phyloP scores from a whole-genome alignment of 768 basidiomycete species.

The Mycena albidolilacea region DNA sequence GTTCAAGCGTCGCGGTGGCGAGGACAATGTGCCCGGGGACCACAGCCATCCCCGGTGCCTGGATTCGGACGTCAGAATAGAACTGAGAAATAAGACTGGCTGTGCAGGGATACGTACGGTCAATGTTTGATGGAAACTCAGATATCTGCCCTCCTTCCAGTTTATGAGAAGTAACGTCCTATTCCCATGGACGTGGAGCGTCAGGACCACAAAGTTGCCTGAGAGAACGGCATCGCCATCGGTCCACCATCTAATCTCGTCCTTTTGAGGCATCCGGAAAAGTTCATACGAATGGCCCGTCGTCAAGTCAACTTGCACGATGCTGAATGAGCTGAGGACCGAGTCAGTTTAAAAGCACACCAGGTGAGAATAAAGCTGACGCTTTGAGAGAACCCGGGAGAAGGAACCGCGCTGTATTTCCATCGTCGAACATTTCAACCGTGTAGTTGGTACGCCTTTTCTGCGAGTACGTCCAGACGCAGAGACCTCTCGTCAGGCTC shows the following conservation, averaged over 20 bases:
- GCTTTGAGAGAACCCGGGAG: neutral
- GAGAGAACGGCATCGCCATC: neutral
- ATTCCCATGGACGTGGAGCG: neutral
- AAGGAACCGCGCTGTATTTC: neutral
- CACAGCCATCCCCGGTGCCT: neutral
- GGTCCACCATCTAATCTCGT: constrained; percentile 1
- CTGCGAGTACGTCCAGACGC: constrained; percentile 1
- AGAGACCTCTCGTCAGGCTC: neutral
- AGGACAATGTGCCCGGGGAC: neutral
- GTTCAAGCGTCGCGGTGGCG: neutral
- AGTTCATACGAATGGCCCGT: neutral
- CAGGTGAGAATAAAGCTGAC: neutral
- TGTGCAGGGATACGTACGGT: neutral
- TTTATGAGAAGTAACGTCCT: neutral
- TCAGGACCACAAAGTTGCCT: neutral
- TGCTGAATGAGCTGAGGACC: neutral
- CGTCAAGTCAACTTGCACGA: neutral
- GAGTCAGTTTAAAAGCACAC: neutral
- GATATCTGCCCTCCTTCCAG: neutral
- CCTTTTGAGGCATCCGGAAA: neutral
- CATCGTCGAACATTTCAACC: neutral
- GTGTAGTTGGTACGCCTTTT: neutral
- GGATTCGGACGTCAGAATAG: neutral
- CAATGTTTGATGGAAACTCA: neutral
- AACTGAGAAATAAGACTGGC: neutral